Percentiles rank a stretch among this genome's conserved stretches.
Evolutionary conservation across 2,329 filamentous ascomycete genomes (phyloP).

Genomic region (Graphium sp.): DNA sequence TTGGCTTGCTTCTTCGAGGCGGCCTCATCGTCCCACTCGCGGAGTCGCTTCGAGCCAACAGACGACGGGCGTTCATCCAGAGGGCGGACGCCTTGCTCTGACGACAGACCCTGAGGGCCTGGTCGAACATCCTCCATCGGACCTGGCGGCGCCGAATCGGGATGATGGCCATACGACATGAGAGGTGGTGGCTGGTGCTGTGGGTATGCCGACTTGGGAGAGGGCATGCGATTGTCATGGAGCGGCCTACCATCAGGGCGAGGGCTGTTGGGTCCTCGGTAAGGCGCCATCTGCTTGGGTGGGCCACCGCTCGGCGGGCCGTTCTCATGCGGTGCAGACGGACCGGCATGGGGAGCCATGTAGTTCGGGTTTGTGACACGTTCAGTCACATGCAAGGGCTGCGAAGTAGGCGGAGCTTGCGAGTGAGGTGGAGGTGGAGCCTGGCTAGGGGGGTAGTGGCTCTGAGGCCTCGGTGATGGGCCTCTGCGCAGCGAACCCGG

Average conservation of each 20-base stretch:
- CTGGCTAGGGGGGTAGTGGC: slow-evolving; percentile 30
- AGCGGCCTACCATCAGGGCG: slow-evolving; percentile 70
- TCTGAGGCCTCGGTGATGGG: slow-evolving; percentile 34
- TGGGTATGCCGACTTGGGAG: slow-evolving; percentile 74
- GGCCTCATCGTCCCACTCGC: slow-evolving; percentile 84
- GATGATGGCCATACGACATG: slow-evolving; percentile 53
- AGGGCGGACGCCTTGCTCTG: slow-evolving; percentile 24
- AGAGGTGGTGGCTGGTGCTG: slow-evolving; percentile 42
- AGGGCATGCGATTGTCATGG: slow-evolving; percentile 73
- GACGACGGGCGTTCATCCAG: slow-evolving; percentile 62
- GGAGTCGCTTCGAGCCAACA: slow-evolving; percentile 64
- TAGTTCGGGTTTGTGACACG: slow-evolving; percentile 45
- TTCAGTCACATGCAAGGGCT: slow-evolving; percentile 15
- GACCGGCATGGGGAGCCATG: slow-evolving; percentile 29
- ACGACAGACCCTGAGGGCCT: slow-evolving; percentile 45
- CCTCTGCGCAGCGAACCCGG: slow-evolving; percentile 28
- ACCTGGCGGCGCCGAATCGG: slow-evolving; percentile 33
- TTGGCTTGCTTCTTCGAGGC: slow-evolving; percentile 71
- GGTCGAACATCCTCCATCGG: slow-evolving; percentile 55
- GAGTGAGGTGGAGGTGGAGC: slow-evolving; percentile 34
- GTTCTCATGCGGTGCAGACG: slow-evolving; percentile 5
- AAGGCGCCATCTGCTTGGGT: slow-evolving; percentile 34
- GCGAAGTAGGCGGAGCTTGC: slow-evolving; percentile 22
- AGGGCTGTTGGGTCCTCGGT: slow-evolving; percentile 56
- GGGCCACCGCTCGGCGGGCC: too few relatives aligned